phyloP scores from a whole-genome alignment of 2,329 filamentous ascomycete genomes.

The Diaporthe velutina region DNA sequence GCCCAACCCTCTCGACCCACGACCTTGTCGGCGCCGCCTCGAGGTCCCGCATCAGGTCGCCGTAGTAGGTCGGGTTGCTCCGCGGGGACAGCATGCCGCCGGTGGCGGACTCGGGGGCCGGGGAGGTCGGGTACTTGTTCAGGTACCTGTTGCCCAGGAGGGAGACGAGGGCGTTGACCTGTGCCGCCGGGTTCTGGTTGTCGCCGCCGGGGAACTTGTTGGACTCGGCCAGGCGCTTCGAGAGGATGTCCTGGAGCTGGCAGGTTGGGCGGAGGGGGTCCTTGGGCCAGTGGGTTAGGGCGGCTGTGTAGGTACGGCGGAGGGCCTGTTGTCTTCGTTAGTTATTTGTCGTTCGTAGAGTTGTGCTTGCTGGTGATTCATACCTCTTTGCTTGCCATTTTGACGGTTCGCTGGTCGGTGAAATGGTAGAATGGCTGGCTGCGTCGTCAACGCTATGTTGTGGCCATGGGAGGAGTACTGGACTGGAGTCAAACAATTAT shows the following conservation, averaged over 20 bases:
- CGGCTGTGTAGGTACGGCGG: conserved; percentile 55
- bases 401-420: not conserved
- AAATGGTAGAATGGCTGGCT: too few relatives aligned
- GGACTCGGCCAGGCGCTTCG: conserved; percentile 56
- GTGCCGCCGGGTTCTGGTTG: conserved; percentile 51
- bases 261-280: conserved; percentile 73
- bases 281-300: conserved; percentile 72
- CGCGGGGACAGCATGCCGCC: conserved; percentile 67
- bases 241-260: conserved; percentile 71
- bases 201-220: conserved; percentile 40
- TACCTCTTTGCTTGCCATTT: conserved; percentile 38
- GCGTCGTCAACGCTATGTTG: not conserved
- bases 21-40: conserved; percentile 72
- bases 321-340: conserved; percentile 22
- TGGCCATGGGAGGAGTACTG: not conserved
- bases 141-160: conserved; percentile 72
- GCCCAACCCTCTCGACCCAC: conserved; percentile 64
- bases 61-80: conserved; percentile 75
- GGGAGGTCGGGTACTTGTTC: conserved; percentile 56
- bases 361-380: not conserved
- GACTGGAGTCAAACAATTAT: not conserved
- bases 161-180: conserved; percentile 71
- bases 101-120: conserved; percentile 50
- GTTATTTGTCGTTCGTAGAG: not conserved
- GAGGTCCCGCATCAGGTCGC: conserved; percentile 71